A percentile compares a stretch with the other conserved stretches of the same genome.
Evolutionary conservation across 139 green algal genomes (phyloP).

Genomic region (Picochlorum costavermella): DNA sequence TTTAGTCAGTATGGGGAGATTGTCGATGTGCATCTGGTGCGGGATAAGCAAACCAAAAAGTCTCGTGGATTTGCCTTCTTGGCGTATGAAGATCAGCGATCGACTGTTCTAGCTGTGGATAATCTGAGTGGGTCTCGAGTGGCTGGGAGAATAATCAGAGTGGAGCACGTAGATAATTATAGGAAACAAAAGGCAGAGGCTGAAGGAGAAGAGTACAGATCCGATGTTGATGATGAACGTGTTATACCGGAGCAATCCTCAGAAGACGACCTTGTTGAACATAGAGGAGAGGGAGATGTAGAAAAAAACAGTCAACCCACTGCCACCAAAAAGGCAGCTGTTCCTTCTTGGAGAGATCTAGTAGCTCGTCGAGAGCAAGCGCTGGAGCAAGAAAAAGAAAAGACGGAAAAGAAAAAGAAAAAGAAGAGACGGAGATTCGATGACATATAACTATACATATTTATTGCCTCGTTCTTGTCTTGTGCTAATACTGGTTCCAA

Average conservation of each 20-base stretch:
- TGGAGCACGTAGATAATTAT: slow-evolving; percentile 98
- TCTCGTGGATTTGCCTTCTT: slow-evolving; percentile 90
- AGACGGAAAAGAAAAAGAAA: slow-evolving; percentile 9
- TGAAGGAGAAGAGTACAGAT: slow-evolving; percentile 32
- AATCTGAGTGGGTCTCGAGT: slow-evolving; percentile 90
- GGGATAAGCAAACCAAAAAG: slow-evolving; percentile 48
- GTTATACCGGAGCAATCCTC: too few relatives aligned
- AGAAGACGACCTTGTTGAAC: too few relatives aligned
- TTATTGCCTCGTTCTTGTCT: slow-evolving; percentile 8
- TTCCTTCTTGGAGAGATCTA: slow-evolving; percentile 1
- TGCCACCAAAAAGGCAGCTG: background rate
- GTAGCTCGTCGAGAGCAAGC: background rate
- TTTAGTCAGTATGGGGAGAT: slow-evolving; percentile 97
- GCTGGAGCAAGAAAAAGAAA: slow-evolving; percentile 4
- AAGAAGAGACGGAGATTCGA: slow-evolving; percentile 8
- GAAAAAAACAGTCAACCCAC: background rate
- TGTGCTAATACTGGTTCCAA: slow-evolving; percentile 10
- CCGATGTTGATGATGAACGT: background rate
- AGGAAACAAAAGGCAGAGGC: slow-evolving; percentile 75
- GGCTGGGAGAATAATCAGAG: slow-evolving; percentile 63
- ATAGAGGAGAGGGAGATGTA: slow-evolving; percentile 7
- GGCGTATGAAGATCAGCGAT: slow-evolving; percentile 97
- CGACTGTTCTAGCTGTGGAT: slow-evolving; percentile 92
- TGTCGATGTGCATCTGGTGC: slow-evolving; percentile 86
- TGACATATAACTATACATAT: slow-evolving; percentile 7